Base-by-base conservation (phyloP, 306 rosid species). In the Hippophae rhamnoides region DNA sequence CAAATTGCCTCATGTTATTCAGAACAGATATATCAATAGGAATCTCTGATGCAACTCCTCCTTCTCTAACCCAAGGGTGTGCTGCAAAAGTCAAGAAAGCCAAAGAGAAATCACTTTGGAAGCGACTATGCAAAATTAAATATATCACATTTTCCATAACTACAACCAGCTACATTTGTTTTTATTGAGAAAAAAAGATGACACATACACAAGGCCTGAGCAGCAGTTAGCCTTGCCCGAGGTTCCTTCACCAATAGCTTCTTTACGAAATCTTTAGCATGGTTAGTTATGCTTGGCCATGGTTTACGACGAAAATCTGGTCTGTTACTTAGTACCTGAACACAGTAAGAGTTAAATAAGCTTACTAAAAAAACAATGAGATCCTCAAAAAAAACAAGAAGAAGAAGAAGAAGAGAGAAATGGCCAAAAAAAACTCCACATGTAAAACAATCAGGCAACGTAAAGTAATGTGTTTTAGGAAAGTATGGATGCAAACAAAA, bases 261-360 rank as follows among this genome's bases (percentile, higher is more conserved):
- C 85, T 82, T 93, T 56, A 93, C 84, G 80, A 93, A 88, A 77
- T 93, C 99, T 76, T 88, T 93, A 40, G 84, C 99, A 58, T 85
- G 75, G 53, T 55, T 68, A 68, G 86, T 88, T 65, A 93, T 74
- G 69, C 74, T 78, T 27, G 95, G 89, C 99, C 99, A 93, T 41
- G 99, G 99, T 75, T 89, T 93, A 54, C 99, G 93, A 12, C 87
- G 88, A 72, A 93, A 93, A 77, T 93, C 97, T 6, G 99, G 99
- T 87, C 82, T 93, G 66, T 93, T 88, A 58, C 86, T 64, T 69
- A 93, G 72, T 38, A 93, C 99, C 99, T 93, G 76, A 66, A 72
- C 60, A 54, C 25, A 43, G 23, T 8, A 50, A 69, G 42, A 57
- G 51, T 53, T 44, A 62, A 13, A 40, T 51, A 58, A 68, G 71